These are phyloP conservation scores for Xylariomycetidae sp. DNA, from an alignment of 2,329 filamentous ascomycete genomes.

Conservation along the genomic window DNA sequence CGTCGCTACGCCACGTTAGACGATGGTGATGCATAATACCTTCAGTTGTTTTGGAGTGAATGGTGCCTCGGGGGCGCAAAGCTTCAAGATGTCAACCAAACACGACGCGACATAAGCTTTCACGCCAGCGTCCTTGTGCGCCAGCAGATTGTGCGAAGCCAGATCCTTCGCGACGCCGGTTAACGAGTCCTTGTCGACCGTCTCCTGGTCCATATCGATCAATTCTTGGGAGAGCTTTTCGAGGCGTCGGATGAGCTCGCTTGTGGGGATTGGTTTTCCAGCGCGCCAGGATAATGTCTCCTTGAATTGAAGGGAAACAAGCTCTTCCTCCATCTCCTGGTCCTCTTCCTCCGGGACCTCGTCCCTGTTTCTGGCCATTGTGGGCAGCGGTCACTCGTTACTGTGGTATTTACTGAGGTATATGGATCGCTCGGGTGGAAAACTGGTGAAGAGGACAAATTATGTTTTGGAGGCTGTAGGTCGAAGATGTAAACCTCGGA, in stretches of 20 bases:
- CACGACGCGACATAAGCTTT: slow-evolving; percentile 85
- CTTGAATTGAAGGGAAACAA: slow-evolving; percentile 66
- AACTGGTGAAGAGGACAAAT: no score
- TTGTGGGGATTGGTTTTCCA: slow-evolving; percentile 81
- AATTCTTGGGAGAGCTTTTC: slow-evolving; percentile 80
- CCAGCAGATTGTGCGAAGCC: slow-evolving; percentile 73
- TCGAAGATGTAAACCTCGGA: no score
- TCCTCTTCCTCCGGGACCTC: slow-evolving; percentile 34
- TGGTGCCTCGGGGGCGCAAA: slow-evolving; percentile 92
- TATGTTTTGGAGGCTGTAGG: no score
- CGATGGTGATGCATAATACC: no score
- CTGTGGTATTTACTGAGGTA: no score
- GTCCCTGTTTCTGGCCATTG: slow-evolving; percentile 38
- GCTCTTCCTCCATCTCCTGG: slow-evolving; percentile 34
- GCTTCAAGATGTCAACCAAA: slow-evolving; percentile 84
- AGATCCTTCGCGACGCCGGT: slow-evolving; percentile 80
- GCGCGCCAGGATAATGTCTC: slow-evolving; percentile 87
- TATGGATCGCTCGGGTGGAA: no score
- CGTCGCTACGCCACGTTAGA: no score
- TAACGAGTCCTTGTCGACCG: slow-evolving; percentile 77
- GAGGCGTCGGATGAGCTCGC: slow-evolving; percentile 75
- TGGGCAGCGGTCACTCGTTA: no score
- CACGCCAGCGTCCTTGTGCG: slow-evolving; percentile 91
- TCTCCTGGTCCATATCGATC: slow-evolving; percentile 80
- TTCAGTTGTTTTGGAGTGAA: slow-evolving; percentile 88